Percentiles rank a stretch among this genome's conserved stretches.
These are phyloP conservation scores for Cyberlindnera misumaiensis DNA, from an alignment of 805 yeast genomes.

Conservation along the genomic window DNA sequence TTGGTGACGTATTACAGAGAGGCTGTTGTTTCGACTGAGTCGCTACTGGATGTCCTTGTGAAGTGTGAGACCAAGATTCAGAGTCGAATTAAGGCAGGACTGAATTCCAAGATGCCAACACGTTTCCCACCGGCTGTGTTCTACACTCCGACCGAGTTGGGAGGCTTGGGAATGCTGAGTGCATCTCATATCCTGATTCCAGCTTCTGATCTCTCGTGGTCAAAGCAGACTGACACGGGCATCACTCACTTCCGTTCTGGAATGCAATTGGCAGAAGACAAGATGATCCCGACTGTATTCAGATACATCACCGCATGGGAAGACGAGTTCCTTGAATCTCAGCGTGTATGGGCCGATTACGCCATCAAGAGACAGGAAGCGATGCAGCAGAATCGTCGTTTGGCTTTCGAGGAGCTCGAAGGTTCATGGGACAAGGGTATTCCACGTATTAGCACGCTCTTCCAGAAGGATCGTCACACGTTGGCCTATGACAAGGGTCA, in stretches of 20 bases:
- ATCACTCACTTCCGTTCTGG: constrained; percentile 93
- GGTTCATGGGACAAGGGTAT: constrained; percentile 95
- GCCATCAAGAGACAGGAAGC: constrained; percentile 88
- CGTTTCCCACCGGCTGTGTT: constrained; percentile 98
- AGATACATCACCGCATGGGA: constrained; percentile 95
- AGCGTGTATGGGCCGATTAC: constrained; percentile 96
- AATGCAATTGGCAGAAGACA: constrained; percentile 73
- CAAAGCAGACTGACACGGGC: constrained; percentile 90
- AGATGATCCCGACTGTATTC: constrained; percentile 87
- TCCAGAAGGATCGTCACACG: constrained; percentile 92
- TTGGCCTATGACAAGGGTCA: constrained; percentile 94
- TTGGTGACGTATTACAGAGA: constrained; percentile 88
- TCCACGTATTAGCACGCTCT: constrained; percentile 90
- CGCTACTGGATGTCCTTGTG: constrained; percentile 74
- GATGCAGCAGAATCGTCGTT: constrained; percentile 70
- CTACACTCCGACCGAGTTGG: constrained; percentile 94
- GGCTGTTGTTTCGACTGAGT: constrained; percentile 79
- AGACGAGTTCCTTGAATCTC: constrained; percentile 88
- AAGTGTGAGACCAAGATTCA: constrained; percentile 91
- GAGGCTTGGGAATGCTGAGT: constrained; percentile 96
- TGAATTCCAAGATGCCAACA: constrained; percentile 97
- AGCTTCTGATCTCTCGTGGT: constrained; percentile 85
- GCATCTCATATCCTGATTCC: constrained; percentile 96
- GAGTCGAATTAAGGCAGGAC: constrained; percentile 87
- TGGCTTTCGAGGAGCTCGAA: constrained; percentile 90